phyloP scores from a whole-genome alignment of 305 asterid genomes.

The Nicotiana rustica region DNA sequence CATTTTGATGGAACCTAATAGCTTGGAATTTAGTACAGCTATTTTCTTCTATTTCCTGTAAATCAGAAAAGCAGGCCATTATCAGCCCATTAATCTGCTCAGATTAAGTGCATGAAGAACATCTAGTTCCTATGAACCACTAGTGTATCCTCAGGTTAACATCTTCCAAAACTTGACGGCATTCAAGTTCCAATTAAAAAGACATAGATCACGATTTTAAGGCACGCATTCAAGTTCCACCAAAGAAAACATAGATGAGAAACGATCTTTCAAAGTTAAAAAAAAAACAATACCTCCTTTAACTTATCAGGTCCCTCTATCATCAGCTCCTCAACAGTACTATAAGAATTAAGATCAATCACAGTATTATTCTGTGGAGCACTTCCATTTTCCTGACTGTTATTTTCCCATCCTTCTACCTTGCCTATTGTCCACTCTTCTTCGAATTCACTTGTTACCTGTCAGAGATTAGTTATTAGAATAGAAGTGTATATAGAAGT shows the following conservation, averaged over 20 bases:
- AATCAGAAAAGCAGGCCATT: not conserved
- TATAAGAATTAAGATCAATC: slow-evolving; percentile 90
- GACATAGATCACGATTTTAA: slow-evolving; percentile 10
- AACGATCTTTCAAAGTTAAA: not conserved
- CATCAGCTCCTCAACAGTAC: slow-evolving; percentile 77
- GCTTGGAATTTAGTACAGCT: slow-evolving; percentile 1
- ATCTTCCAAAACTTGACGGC: not conserved
- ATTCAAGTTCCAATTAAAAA: slow-evolving; percentile 17
- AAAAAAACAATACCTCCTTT: slow-evolving; percentile 72
- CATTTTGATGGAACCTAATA: not conserved
- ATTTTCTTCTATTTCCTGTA: slow-evolving; percentile 24
- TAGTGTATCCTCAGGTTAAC: not conserved
- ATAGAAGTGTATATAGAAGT: not conserved
- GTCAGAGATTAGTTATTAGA: slow-evolving; percentile 38
- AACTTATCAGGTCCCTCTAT: slow-evolving; percentile 89
- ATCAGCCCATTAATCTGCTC: not conserved
- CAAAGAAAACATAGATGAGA: slow-evolving; percentile 28
- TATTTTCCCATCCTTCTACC: slow-evolving; percentile 83
- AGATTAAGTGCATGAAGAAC: slow-evolving; percentile 3
- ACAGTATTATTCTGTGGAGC: slow-evolving; percentile 56
- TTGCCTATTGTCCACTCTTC: slow-evolving; percentile 80
- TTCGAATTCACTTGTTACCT: slow-evolving; percentile 84
- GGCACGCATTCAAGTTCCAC: slow-evolving; percentile 11
- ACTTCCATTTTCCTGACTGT: slow-evolving; percentile 68
- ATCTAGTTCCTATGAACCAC: not conserved